Evolutionary conservation across 2,329 filamentous ascomycete species (phyloP).

Genomic region (Phyllosticta paracitricarpa): DNA sequence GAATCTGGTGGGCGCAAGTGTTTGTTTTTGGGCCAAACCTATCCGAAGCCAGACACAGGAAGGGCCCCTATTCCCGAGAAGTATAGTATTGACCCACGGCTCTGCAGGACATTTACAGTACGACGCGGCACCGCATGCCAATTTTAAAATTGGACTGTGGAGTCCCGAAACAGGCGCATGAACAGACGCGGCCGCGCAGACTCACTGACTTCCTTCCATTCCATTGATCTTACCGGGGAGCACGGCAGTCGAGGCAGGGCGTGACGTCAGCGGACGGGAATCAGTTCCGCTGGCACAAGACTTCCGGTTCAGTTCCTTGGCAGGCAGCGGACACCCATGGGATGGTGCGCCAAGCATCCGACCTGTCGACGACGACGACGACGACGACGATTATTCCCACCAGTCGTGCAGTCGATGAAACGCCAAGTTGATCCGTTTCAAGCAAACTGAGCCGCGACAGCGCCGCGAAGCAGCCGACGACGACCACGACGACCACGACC

Average conservation of each 20-base stretch:
- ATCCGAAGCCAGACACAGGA: background rate
- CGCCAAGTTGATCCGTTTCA: background rate
- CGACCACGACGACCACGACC: background rate
- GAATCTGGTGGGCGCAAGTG: background rate
- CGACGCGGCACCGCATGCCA: background rate
- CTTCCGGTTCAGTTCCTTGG: too few species aligned
- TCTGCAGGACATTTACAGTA: background rate
- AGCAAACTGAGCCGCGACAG: background rate
- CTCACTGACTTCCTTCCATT: background rate
- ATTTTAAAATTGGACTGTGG: background rate
- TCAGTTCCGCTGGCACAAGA: background rate
- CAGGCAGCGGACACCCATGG: background rate
- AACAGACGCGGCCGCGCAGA: background rate
- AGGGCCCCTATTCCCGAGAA: background rate
- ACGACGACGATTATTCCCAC: background rate
- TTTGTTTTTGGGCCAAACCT: background rate
- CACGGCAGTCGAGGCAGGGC: background rate
- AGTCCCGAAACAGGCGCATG: background rate
- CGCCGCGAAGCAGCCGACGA: background rate
- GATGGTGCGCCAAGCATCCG: background rate
- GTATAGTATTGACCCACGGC: background rate
- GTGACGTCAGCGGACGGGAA: background rate
- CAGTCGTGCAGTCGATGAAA: background rate
- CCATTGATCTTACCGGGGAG: too few species aligned
- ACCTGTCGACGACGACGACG: background rate